Base-by-base conservation (phyloP, 345 rosid species). In the Salix purpurea region DNA sequence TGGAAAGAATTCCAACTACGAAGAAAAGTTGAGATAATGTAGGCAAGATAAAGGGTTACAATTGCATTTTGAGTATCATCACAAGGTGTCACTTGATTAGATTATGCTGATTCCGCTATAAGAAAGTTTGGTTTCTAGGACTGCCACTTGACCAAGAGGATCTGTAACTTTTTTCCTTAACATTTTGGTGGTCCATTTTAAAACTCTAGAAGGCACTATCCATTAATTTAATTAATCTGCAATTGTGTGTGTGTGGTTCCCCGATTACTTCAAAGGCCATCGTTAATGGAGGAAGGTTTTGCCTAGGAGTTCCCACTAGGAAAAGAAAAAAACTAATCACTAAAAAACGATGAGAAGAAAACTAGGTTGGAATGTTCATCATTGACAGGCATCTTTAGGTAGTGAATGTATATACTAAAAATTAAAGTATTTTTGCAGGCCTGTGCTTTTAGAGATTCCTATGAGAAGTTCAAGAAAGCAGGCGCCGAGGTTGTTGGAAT, bases 381-480 rank as follows among this genome's bases (percentile, higher is more conserved):
- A 56, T 21, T 21, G 11, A 2, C n/a, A 56, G 26, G 61, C 26
- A 58, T 58, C 28, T 58, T n/a, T n/a, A 58, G 62, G 28, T n/a
- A 3, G 28, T 58, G 26, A 58, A n/a, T n/a, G 10, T 56, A 56
- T 58, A 56, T 11, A 67, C 40, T 77, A 21, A 80, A 37, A 60
- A 39, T 4, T 4, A 16, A 61, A 32, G 24, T 44, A 28, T 65
- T 36, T 72, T 62, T 80, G 75, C 86, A 91, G 97, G 97, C 97
- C 14, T 91, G 97, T 87, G 92, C 97, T 74, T 91, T 91, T 72
- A 86, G 97, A 75, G 97, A 91, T 78, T 92, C 97, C 32, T 95
- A 95, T 32, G 99, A 95, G 88, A 95, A 95, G 85, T 95, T 95
- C 81, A 95, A 93, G 90, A 95, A 90, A 79, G 99, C 99, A 6